A percentile compares a stretch with the other conserved stretches of the same genome.
Evolutionary conservation across 2,329 filamentous ascomycete genomes (phyloP).

Genomic region (Xylariaceae sp.): DNA sequence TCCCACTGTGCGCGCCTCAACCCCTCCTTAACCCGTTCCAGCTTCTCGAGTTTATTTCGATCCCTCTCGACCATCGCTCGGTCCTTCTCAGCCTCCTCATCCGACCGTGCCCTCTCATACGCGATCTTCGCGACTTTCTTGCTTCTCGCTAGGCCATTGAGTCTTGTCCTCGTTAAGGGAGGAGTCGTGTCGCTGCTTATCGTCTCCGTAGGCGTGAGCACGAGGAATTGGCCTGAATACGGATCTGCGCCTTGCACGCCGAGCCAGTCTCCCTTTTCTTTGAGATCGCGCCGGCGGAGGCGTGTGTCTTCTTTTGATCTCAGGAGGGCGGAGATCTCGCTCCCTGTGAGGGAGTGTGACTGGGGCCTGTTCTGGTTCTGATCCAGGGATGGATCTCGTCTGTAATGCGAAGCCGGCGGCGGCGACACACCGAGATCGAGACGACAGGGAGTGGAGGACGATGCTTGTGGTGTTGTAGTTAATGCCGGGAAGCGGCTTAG

Average conservation of each 20-base stretch:
- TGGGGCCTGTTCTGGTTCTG: slow-evolving; percentile 5
- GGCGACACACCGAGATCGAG: slow-evolving; percentile 2
- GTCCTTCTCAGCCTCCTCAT: slow-evolving; percentile 41
- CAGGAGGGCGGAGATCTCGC: slow-evolving; percentile 19
- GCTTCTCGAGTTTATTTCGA: slow-evolving; percentile 44
- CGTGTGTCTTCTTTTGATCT: slow-evolving; percentile 31
- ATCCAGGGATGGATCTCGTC: not conserved
- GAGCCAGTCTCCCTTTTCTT: slow-evolving; percentile 54
- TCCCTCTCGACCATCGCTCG: slow-evolving; percentile 34
- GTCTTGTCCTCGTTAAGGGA: slow-evolving; percentile 29
- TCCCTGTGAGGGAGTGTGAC: slow-evolving; percentile 12
- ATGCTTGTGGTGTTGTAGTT: no score
- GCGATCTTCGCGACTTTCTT: slow-evolving; percentile 34
- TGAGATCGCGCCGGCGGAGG: slow-evolving; percentile 43
- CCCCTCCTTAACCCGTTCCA: slow-evolving; percentile 37
- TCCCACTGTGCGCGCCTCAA: slow-evolving; percentile 31
- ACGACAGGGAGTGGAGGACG: slow-evolving; percentile 1
- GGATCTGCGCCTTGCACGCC: slow-evolving; percentile 58
- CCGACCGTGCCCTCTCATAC: slow-evolving; percentile 33
- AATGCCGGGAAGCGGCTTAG: slow-evolving; percentile 4
- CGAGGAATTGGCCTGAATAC: slow-evolving; percentile 49
- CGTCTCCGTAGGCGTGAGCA: slow-evolving; percentile 44
- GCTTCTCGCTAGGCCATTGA: slow-evolving; percentile 31
- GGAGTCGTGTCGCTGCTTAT: slow-evolving; percentile 40
- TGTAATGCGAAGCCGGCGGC: not conserved